Conservation (phyloP, 2,329 filamentous ascomycete genomes). For the Phyllosticta paracitricarpa region DNA sequence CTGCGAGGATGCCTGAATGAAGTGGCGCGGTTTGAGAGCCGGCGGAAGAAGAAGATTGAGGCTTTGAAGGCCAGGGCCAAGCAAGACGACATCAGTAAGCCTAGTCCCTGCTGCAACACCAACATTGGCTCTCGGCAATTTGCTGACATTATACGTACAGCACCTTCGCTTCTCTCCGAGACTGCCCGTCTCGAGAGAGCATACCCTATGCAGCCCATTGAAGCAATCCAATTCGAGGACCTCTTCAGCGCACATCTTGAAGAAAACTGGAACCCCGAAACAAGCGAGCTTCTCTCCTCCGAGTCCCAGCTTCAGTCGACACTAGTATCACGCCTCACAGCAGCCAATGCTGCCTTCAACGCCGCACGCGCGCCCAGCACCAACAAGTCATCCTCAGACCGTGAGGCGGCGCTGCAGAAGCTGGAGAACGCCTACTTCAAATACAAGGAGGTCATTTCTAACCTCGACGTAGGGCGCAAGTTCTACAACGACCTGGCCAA, state of each 20-base stretch:
- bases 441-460: conserved; percentile 91
- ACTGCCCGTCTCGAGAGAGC: conserved; percentile 75
- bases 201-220: conserved; percentile 74
- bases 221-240: conserved; percentile 81
- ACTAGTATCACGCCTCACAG: conserved; percentile 56
- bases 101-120: conserved; percentile 1
- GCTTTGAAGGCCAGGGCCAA: conserved; percentile 67
- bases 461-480: conserved; percentile 81
- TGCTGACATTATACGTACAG: conserved; percentile 27
- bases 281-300: conserved; percentile 51
- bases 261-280: conserved; percentile 42
- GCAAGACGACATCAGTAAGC: conserved; percentile 71
- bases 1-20: conserved; percentile 78
- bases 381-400: conserved; percentile 46
- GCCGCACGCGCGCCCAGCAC: conserved; percentile 56
- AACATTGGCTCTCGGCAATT: not conserved
- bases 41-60: conserved; percentile 70
- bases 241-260: conserved; percentile 78
- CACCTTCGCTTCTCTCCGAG: conserved; percentile 71
- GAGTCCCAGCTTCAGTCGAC: conserved; percentile 70
- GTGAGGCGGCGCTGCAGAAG: conserved; percentile 76
- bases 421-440: conserved; percentile 88
- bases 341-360: conserved; percentile 70
- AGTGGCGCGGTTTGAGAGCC: conserved; percentile 69
- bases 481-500: conserved; percentile 95